Base-by-base conservation (phyloP, 352 stramenopile species). In the Phytophthora syringae region DNA sequence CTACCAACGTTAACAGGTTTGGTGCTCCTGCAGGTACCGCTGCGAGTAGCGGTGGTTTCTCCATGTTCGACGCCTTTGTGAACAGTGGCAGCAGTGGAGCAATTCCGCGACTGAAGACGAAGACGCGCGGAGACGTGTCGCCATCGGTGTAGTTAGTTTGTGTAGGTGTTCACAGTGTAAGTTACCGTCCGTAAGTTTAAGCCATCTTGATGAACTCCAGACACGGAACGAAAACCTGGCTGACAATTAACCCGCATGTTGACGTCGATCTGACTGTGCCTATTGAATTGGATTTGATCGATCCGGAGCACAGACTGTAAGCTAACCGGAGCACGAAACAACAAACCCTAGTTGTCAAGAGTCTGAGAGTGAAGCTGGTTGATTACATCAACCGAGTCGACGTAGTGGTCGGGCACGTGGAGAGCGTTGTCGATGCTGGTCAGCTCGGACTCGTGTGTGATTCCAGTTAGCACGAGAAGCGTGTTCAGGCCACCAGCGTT, bases 51-150 rank as follows among this genome's bases (percentile, higher is more conserved):
- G 63, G 60, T 44, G 51, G 61, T 24, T 79, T 81, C 25, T 81
- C 74, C 52, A 81, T 81, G 70, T 93, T 93, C 49, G 84, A 93
- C 43, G 78, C 78, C n/a, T 93, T 93, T 70, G 80, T 92, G 39
- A 91, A 89, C 53, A 84, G 69, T 21, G 40, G 68, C 20, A 74
- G 40, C 25, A 62, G 52, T 28, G 61, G 69, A 7, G 64, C 56
- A 1, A 86, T 89, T 52, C 82, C 80, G 16, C 73, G 81, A 20
- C 64, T 91, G 18, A 93, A 90, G 67, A 70, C 36, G 12, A 72
- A 60, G 32, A 39, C 18, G 62, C 49, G 44, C 34, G 59, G 64
- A 50, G 36, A 72, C 25, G 45, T 52, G 22, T 77, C 62, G 3
- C 66, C 70, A 3, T 70, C 65, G 10, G 64, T 79, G 40, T 77